Conservation (phyloP, 78 protist species). For the Bodo saltans region DNA sequence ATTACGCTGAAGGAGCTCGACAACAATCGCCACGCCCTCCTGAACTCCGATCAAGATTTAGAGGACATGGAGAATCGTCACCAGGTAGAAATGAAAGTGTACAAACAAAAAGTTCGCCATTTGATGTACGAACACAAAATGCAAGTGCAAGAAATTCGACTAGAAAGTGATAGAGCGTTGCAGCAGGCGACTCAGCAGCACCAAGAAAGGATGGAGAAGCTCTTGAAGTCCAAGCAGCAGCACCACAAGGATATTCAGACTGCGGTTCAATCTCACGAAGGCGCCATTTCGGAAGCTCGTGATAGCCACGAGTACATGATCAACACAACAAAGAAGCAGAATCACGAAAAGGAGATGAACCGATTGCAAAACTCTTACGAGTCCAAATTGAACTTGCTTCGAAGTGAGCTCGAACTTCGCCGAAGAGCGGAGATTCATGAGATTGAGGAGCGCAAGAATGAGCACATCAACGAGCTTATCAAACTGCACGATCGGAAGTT, state of each 20-base stretch:
- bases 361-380: constrained; percentile 47
- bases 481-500: constrained; percentile 58
- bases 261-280: constrained; percentile 32
- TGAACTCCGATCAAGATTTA: constrained; percentile 63
- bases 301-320: constrained; percentile 12
- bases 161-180: constrained; percentile 28
- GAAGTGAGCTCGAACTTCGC: constrained; percentile 54
- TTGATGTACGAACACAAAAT: constrained; percentile 70
- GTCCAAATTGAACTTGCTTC: constrained; percentile 35
- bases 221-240: constrained; percentile 20
- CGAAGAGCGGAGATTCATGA: constrained; percentile 60
- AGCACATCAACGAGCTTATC: constrained; percentile 63
- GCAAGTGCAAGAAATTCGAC: constrained; percentile 41
- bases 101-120: constrained; percentile 74
- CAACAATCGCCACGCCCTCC: constrained; percentile 37
- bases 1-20: constrained; percentile 66
- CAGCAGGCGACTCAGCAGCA: constrained; percentile 25
- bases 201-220: constrained; percentile 2
- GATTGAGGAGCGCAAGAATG: constrained; percentile 76
- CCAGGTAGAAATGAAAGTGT: constrained; percentile 69
- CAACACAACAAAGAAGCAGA: constrained; percentile 43
- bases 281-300: constrained; percentile 27
- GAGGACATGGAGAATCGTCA: constrained; percentile 69
- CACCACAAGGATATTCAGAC: constrained; percentile 31
- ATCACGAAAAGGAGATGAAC: constrained; percentile 25